Conservation (phyloP, 768 basidiomycete species). For the Lentinula lateritia region DNA sequence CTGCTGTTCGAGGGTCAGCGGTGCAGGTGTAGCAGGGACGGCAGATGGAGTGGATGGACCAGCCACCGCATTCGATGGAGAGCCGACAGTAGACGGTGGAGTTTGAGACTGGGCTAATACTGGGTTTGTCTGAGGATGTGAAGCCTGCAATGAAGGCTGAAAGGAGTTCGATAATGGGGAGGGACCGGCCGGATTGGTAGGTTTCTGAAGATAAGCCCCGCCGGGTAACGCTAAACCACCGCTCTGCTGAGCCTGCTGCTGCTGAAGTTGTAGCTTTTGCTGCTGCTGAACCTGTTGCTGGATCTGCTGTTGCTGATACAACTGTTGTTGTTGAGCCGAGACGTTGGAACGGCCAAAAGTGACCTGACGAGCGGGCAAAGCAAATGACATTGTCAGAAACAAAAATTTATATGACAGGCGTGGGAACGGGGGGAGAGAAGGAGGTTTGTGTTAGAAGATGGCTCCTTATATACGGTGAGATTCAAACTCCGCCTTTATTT, state of each 20-base stretch:
- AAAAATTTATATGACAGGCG: conserved; percentile 1
- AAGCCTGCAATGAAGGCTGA: conserved; percentile 25
- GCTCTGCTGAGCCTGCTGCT: conserved; percentile 10
- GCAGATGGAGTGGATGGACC: conserved; percentile 55
- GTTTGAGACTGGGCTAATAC: conserved; percentile 23
- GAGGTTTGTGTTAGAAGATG: neutral
- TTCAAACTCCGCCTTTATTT: neutral
- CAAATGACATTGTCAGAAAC: conserved; percentile 4
- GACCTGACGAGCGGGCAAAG: conserved; percentile 6
- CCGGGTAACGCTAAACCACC: conserved; percentile 57
- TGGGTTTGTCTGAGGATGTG: conserved; percentile 19
- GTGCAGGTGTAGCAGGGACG: conserved; percentile 61
- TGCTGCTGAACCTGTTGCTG: conserved; percentile 12
- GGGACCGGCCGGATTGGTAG: conserved; percentile 40
- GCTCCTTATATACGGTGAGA: neutral
- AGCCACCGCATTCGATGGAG: conserved; percentile 37
- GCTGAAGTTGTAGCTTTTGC: conserved; percentile 11
- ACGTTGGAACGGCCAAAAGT: conserved; percentile 8
- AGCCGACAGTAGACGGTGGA: conserved; percentile 21
- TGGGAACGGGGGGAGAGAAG: conserved; percentile 3
- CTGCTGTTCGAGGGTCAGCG: conserved; percentile 84
- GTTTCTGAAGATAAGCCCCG: conserved; percentile 39
- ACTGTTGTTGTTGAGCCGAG: neutral
- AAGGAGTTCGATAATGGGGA: conserved; percentile 57
- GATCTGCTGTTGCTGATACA: conserved; percentile 7